phyloP scores from a whole-genome alignment of 805 yeast genomes.

The Yarrowia sp. region DNA sequence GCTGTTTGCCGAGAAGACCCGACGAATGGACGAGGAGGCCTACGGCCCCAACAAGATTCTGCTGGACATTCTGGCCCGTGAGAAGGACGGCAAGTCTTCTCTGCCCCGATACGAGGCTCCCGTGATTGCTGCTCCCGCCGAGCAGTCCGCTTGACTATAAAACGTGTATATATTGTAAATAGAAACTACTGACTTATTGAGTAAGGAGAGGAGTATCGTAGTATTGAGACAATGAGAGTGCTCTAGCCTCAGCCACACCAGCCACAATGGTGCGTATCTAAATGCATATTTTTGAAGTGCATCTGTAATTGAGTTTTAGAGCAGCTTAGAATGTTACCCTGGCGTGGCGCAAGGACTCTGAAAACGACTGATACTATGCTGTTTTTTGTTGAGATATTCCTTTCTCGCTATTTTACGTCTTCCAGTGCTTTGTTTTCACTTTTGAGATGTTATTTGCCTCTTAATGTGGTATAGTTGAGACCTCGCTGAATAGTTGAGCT shows the following conservation, averaged over 20 bases:
- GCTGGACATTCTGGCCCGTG: conserved; percentile 37
- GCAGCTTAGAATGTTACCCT: conserved; percentile 19
- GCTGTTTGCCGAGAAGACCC: conserved; percentile 62
- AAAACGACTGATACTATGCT: too few species aligned
- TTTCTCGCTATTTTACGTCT: too few species aligned
- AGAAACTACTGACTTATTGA: conserved; percentile 28
- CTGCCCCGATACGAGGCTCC: conserved; percentile 35
- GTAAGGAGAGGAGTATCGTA: not conserved
- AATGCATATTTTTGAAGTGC: conserved; percentile 13
- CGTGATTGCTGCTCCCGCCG: conserved; percentile 18
- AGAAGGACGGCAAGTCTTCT: conserved; percentile 38
- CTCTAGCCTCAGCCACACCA: conserved; percentile 29
- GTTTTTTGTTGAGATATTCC: too few species aligned
- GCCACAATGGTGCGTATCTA: conserved; percentile 23
- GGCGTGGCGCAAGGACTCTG: not conserved
- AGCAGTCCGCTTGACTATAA: conserved; percentile 17
- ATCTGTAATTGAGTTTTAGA: conserved; percentile 23
- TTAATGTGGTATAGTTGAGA: too few species aligned
- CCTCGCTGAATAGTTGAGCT: too few species aligned
- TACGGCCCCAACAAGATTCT: conserved; percentile 62
- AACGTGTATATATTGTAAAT: conserved; percentile 38
- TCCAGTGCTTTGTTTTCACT: too few species aligned
- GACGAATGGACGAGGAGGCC: conserved; percentile 72
- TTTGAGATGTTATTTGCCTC: too few species aligned
- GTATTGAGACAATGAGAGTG: not conserved